Evolutionary conservation across 164 flowering plant genomes (phyloP).

Genomic region (Vitis cinerea): DNA sequence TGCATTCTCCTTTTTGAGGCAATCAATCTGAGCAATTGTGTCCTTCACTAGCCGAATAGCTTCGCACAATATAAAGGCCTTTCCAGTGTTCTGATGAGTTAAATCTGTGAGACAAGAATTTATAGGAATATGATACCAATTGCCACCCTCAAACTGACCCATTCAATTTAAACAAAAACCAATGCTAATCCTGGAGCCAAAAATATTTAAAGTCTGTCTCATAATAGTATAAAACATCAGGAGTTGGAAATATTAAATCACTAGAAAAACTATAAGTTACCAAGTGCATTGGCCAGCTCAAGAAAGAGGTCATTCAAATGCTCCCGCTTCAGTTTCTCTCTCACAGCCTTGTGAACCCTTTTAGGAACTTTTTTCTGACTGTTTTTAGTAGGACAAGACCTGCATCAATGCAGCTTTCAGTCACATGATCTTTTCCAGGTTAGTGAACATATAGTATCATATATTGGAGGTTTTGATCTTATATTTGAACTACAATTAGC

Average conservation of each 20-base stretch:
- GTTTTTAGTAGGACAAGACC: conserved; percentile 43
- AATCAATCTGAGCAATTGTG: conserved; percentile 32
- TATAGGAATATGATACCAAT: neutral
- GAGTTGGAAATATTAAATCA: neutral
- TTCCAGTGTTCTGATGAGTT: conserved; percentile 35
- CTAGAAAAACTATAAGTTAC: conserved; percentile 29
- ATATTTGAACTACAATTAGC: too few relatives aligned
- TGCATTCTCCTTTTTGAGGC: conserved; percentile 37
- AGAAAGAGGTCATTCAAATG: conserved; percentile 75
- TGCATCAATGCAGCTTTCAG: conserved; percentile 24
- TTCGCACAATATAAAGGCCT: conserved; percentile 37
- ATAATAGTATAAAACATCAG: neutral
- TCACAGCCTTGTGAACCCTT: conserved; percentile 79
- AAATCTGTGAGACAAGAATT: conserved; percentile 16
- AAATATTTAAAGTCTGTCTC: neutral
- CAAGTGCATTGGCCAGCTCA: conserved; percentile 63
- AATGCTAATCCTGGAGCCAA: neutral
- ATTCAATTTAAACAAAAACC: neutral
- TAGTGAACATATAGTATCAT: too few relatives aligned
- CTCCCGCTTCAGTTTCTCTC: conserved; percentile 89
- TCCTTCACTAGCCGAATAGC: conserved; percentile 35
- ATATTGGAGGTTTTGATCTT: too few relatives aligned
- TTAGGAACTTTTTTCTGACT: conserved; percentile 58
- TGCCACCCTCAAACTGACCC: neutral
- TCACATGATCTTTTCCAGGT: neutral